A percentile compares a stretch with the other conserved stretches of the same genome.
Evolutionary conservation across 306 rosid species (phyloP).

Genomic region (Castanea crenata): DNA sequence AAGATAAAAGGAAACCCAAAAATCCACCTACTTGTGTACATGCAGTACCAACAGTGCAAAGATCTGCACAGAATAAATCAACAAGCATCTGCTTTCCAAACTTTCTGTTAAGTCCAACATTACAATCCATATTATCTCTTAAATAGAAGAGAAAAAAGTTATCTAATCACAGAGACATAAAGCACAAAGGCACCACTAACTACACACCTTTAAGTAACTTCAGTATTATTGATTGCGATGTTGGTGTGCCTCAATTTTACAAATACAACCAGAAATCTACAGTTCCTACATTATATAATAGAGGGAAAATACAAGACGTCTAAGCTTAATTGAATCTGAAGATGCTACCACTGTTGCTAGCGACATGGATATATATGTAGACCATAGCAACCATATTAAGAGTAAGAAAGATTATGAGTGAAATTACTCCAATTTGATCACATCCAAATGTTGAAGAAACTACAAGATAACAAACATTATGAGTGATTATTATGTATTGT

Average conservation of each 20-base stretch:
- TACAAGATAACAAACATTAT: no score
- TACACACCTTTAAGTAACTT: background rate
- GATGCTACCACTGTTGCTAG: conserved; percentile 49
- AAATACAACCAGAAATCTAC: background rate
- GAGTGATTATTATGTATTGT: no score
- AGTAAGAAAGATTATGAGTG: no score
- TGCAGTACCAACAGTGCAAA: conserved; percentile 92
- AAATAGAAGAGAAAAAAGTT: background rate
- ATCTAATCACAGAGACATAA: background rate
- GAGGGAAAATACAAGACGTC: conserved; percentile 50
- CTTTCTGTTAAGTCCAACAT: conserved; percentile 11
- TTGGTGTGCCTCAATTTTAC: background rate
- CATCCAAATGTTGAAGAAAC: no score
- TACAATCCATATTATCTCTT: background rate
- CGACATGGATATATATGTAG: conserved; percentile 44
- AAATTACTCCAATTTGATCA: no score
- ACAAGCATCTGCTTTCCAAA: background rate
- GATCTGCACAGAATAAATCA: conserved; percentile 54
- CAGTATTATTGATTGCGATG: background rate
- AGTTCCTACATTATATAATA: background rate
- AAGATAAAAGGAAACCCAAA: conserved; percentile 84
- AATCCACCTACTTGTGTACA: conserved; percentile 96
- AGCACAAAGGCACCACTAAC: background rate
- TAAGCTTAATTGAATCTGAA: conserved; percentile 62
- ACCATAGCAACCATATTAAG: no score